phyloP scores from a whole-genome alignment of 2,329 filamentous ascomycete species.

The Colletotrichum salicis region DNA sequence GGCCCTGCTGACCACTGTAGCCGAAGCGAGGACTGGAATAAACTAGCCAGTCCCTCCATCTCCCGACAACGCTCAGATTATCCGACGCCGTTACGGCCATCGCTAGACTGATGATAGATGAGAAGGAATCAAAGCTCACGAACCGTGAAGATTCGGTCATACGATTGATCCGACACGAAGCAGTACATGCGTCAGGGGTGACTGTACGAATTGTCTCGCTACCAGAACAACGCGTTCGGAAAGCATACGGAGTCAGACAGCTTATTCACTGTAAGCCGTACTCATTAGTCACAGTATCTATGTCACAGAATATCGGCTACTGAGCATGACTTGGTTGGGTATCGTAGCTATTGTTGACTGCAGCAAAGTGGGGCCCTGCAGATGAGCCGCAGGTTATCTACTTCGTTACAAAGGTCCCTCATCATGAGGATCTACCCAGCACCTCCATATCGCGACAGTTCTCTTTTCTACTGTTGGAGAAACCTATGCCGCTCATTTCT shows the following conservation, averaged over 20 bases:
- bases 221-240: background rate
- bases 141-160: background rate
- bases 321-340: background rate
- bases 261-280: background rate
- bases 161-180: background rate
- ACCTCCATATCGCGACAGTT: background rate
- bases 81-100: too few relatives aligned
- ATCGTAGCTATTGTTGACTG: background rate
- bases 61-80: background rate
- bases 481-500: constrained; percentile 56
- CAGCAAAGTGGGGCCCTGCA: background rate
- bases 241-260: background rate
- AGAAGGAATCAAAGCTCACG: background rate
- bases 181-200: background rate
- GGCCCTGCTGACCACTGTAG: background rate
- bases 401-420: background rate
- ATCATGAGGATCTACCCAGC: background rate
- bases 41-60: too few relatives aligned
- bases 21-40: background rate
- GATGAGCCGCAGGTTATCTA: background rate
- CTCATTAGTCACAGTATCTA: background rate
- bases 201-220: background rate
- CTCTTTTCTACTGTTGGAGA: background rate
- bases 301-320: background rate
- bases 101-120: too few relatives aligned